Evolutionary conservation across 345 rosid genomes (phyloP).

Genomic region (Salix exigua): DNA sequence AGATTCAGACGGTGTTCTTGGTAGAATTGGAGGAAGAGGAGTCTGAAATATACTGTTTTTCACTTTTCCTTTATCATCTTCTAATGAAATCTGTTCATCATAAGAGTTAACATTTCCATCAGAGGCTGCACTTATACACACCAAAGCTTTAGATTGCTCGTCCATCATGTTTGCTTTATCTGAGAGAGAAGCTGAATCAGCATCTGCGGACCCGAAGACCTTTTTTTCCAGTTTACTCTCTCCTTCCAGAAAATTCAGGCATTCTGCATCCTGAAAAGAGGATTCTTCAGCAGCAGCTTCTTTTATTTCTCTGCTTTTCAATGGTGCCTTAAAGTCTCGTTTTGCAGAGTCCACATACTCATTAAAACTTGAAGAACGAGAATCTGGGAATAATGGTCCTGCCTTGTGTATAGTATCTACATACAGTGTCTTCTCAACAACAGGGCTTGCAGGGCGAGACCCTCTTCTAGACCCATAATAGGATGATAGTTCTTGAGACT

Average conservation of each 20-base stretch:
- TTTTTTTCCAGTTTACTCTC: slow-evolving; percentile 12
- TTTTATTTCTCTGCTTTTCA: slow-evolving; percentile 22
- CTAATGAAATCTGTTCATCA: slow-evolving; percentile 18
- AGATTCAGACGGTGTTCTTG: slow-evolving; percentile 82
- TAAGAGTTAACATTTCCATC: slow-evolving; percentile 21
- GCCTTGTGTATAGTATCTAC: slow-evolving; percentile 52
- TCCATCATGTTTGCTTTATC: slow-evolving; percentile 21
- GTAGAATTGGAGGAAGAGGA: slow-evolving; percentile 56
- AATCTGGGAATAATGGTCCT: slow-evolving; percentile 24
- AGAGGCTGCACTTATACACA: slow-evolving; percentile 19
- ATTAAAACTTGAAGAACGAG: slow-evolving; percentile 26
- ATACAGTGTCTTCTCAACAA: slow-evolving; percentile 58
- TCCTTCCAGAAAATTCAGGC: slow-evolving; percentile 17
- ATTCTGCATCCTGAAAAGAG: slow-evolving; percentile 24
- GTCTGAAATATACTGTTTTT: slow-evolving; percentile 12
- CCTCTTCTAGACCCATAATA: slow-evolving; percentile 27
- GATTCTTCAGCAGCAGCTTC: slow-evolving; percentile 11
- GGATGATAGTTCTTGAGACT: slow-evolving; percentile 45
- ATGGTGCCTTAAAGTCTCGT: slow-evolving; percentile 9
- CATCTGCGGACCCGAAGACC: slow-evolving; percentile 2
- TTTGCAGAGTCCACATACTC: slow-evolving; percentile 12
- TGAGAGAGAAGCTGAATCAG: slow-evolving; percentile 9
- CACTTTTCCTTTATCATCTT: slow-evolving; percentile 25
- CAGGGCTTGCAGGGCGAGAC: slow-evolving; percentile 37
- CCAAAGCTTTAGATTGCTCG: slow-evolving; percentile 32